Evolutionary conservation across 2,329 filamentous ascomycete genomes (phyloP).

Genomic region (Colletotrichum shisoi): DNA sequence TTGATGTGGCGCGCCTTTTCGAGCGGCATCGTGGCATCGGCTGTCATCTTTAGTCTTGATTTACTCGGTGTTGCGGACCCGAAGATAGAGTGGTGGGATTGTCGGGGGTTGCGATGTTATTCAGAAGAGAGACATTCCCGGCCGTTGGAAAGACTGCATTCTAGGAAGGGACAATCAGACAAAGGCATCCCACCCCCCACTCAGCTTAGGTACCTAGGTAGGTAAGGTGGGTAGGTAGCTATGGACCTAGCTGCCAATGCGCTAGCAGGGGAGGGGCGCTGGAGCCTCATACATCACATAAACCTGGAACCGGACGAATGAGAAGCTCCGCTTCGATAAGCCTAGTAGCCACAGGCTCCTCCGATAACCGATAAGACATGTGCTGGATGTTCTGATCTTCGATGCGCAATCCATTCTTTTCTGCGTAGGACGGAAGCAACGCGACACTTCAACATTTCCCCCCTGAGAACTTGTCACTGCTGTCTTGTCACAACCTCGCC

Average conservation of each 20-base stretch:
- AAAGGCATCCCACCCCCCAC: conserved; percentile 22
- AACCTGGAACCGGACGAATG: conserved; percentile 7
- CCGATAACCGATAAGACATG: conserved; percentile 33
- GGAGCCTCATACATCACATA: background rate
- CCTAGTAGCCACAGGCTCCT: conserved; percentile 2
- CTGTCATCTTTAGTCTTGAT: conserved; percentile 37
- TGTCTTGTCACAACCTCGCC: background rate
- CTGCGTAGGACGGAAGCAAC: background rate
- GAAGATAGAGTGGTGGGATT: background rate
- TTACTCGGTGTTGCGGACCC: background rate
- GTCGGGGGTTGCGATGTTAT: background rate
- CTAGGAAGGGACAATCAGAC: conserved; percentile 4
- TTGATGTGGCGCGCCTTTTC: conserved; percentile 76
- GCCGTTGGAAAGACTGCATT: conserved; percentile 11
- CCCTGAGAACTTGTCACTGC: background rate
- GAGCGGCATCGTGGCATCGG: conserved; percentile 50
- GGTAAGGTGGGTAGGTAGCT: background rate
- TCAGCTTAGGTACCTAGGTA: background rate
- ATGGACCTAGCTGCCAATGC: background rate
- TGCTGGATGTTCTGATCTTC: conserved; percentile 1
- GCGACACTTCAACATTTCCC: background rate
- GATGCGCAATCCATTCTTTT: conserved; percentile 11
- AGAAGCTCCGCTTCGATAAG: conserved; percentile 36
- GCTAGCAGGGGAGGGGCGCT: conserved; percentile 24
- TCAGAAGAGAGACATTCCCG: background rate